These are phyloP conservation scores for Rhizoctonia solani DNA, from an alignment of 1,284 basidiomycete genomes.

Conservation along the genomic window DNA sequence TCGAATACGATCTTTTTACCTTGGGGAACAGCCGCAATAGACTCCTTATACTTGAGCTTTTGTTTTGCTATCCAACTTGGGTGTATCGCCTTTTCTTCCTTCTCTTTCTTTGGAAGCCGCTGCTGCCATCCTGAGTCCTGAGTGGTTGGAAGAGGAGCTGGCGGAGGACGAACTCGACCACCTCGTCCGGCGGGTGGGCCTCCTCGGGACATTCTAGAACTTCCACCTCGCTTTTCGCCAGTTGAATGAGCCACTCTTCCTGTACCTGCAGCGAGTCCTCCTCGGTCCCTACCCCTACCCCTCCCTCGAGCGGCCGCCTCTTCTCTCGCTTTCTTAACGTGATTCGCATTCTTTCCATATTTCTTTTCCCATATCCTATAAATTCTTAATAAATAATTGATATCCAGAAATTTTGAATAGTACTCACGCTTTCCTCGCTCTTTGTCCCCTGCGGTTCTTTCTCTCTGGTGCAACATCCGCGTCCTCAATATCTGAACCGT, in stretches of 20 bases:
- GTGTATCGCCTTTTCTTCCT: conserved; percentile 62
- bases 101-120: conserved; percentile 38
- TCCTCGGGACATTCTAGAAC: conserved; percentile 5
- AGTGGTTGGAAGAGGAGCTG: not conserved
- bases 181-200: conserved; percentile 9
- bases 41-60: conserved; percentile 64
- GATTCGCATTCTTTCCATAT: conserved; percentile 88
- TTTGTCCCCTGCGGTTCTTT: conserved; percentile 91
- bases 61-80: conserved; percentile 94
- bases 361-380: conserved; percentile 96
- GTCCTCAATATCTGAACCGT: conserved; percentile 73
- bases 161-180: conserved; percentile 8
- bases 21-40: conserved; percentile 41
- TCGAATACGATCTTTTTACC: conserved; percentile 56
- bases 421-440: conserved; percentile 87
- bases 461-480: conserved; percentile 60
- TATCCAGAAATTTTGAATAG: not conserved
- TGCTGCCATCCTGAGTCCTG: conserved; percentile 40
- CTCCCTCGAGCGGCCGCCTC: conserved; percentile 41
- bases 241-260: conserved; percentile 9
- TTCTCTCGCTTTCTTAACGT: conserved; percentile 67
- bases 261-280: conserved; percentile 2
- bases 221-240: conserved; percentile 20
- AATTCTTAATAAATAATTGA: not conserved
- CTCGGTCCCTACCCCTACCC: conserved; percentile 37